Base-by-base conservation (phyloP, 495 filamentous ascomycete genomes). In the Annulohypoxylon maeteangense region DNA sequence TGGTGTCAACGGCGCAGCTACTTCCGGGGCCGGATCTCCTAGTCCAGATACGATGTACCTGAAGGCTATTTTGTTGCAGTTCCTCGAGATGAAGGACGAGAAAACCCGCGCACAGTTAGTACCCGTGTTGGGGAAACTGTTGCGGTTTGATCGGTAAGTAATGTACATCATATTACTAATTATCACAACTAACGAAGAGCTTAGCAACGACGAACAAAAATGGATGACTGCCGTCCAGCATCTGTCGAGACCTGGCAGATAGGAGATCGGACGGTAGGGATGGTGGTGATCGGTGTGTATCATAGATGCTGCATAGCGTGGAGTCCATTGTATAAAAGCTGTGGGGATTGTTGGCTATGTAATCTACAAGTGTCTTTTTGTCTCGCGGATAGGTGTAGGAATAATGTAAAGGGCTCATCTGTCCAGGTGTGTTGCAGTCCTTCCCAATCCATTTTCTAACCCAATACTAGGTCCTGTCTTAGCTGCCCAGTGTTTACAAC, bases 31-130 rank as follows among this genome's bases (percentile, higher is more conserved):
- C 20, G 75, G 74, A 1, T 70, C 79, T 4, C 69, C 62, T n/a
- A 62, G 72, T 45, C 85, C 90, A 58, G 92, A 99, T 78, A 91
- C 90, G 67, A 89, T 93, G 74, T 99, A 99, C 77, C 78, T 99
- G 65, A 98, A 98, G 84, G 98, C 96, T 32, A 93, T 99, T 38
- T 85, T 99, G 23, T 80, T 98, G 45, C 95, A 98, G 79, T 98
- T 99, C 74, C 78, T 99, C 76, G 94, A 98, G 83, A 92, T 95
- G 77, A 93, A 90, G 81, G 95, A 99, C 74, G 97, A 94, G 81
- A 93, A 88, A 77, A 87, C 93, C 65, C 91, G 97, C 78, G 88
- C 90, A 76, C 94, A 97, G 84, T 84, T 99, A 56, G 91, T 99
- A 23, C 95, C 95, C 12, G 94, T 97, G 11, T 78, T 99, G 53